Evolutionary conservation across 2,329 filamentous ascomycete species (phyloP), one percentile per base, ranked within the genome.

Genomic region (Capronia epimyces): DNA sequence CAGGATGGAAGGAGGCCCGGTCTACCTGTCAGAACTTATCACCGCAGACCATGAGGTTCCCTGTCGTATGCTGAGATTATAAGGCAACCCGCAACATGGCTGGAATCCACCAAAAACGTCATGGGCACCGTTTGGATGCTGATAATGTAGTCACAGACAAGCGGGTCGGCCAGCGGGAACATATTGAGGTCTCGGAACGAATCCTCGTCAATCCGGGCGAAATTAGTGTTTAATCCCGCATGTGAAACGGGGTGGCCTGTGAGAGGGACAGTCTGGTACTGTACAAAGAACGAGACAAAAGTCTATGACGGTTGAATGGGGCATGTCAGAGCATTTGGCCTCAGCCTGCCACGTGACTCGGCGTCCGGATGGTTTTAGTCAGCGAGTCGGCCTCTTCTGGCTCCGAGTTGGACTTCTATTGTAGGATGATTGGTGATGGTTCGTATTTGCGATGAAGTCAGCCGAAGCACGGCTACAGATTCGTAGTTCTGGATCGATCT

Each of bases 291-390:
- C 10, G 13, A 52, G 18, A 24, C 13, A 18, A 15, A 32, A 45
- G 16, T 49, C 40, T 39, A 53, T 46, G 42, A 46, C 34, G 41
- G 41, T 15, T n/a, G 16, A 41, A 21, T 49, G 51, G 44, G 44
- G 43, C 34, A 40, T 15, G 3, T 31, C 41, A 18, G n/a, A 49
- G 18, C 22, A 29, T 18, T 21, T 36, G 16, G 13, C 36, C 34
- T 31, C 25, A 51, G 49, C 49, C 49, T 47, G 13, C 18, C 48
- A 50, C 34, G 48, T 50, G 48, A 42, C n/a, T 37, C 29, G 27
- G 21, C 3, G n/a, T 13, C 9, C 4, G 7, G 8, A 3, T 21
- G 4, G 4, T 18, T 44, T 44, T 46, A 40, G 48, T 50, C 2
- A 50, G 48, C 48, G 12, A 21, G 18, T 52, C 49, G 49, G 49